Evolutionary conservation across 352 stramenopile species (phyloP).

Genomic region (Pythium graminicola): DNA sequence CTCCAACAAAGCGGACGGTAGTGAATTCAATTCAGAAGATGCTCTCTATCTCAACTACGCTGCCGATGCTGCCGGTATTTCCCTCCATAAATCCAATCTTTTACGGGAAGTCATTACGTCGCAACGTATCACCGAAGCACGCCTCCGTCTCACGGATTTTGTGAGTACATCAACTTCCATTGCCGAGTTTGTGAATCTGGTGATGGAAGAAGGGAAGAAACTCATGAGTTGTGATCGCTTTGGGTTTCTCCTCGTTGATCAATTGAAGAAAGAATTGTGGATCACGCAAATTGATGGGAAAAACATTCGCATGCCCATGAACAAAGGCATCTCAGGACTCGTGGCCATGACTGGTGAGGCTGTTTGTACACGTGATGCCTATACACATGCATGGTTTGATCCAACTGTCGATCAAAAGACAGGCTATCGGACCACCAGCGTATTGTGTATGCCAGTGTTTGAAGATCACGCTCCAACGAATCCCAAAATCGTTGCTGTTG

Average conservation of each 20-base stretch:
- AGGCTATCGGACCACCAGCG: constrained; percentile 65
- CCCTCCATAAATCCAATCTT: constrained; percentile 62
- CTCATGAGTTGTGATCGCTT: constrained; percentile 76
- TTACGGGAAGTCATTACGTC: constrained; percentile 60
- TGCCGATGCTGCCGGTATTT: constrained; percentile 57
- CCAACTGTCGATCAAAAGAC: constrained; percentile 63
- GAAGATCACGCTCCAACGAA: constrained; percentile 43
- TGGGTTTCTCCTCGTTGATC: constrained; percentile 57
- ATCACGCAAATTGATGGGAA: constrained; percentile 41
- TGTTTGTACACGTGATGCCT: constrained; percentile 57
- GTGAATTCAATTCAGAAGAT: constrained; percentile 59
- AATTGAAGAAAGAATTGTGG: constrained; percentile 75
- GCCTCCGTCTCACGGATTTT: constrained; percentile 56
- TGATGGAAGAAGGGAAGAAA: constrained; percentile 67
- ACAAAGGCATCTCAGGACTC: constrained; percentile 58
- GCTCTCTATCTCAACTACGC: constrained; percentile 70
- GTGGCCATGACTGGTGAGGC: constrained; percentile 52
- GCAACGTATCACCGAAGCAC: constrained; percentile 64
- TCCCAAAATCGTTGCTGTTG: constrained; percentile 55
- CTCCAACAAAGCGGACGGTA: constrained; percentile 67
- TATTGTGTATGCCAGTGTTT: constrained; percentile 69
- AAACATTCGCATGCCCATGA: constrained; percentile 50
- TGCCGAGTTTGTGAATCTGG: constrained; percentile 51
- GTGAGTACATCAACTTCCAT: constrained; percentile 55
- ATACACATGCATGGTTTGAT: constrained; percentile 70